Percentiles rank a stretch among this genome's conserved stretches.
phyloP scores from a whole-genome alignment of 495 filamentous ascomycete genomes.

The Neurospora pannonica region DNA sequence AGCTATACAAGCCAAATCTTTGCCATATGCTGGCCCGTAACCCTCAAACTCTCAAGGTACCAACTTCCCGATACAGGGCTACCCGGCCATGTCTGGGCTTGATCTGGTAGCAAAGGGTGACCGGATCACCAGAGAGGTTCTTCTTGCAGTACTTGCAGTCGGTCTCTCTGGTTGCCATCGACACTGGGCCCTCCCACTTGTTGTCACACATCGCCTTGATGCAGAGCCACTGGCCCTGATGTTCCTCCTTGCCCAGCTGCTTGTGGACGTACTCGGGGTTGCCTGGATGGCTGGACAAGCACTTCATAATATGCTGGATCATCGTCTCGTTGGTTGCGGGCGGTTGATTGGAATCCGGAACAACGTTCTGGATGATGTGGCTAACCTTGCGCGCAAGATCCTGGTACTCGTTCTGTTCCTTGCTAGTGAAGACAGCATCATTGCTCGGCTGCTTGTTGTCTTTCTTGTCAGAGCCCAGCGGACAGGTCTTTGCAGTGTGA shows the following conservation, averaged over 20 bases:
- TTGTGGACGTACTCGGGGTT: slow-evolving; percentile 1
- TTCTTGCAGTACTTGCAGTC: slow-evolving; percentile 1
- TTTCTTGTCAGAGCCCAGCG: background rate
- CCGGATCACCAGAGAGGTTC: background rate
- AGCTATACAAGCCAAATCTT: background rate
- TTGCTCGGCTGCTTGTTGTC: background rate
- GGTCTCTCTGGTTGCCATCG: background rate
- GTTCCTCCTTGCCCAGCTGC: background rate
- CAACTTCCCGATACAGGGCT: slow-evolving; percentile 1
- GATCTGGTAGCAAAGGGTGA: slow-evolving; percentile 6
- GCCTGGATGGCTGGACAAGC: background rate
- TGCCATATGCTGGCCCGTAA: background rate
- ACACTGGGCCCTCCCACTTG: background rate
- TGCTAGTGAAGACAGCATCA: background rate
- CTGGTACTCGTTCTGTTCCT: slow-evolving; percentile 5
- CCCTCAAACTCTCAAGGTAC: background rate
- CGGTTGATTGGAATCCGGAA: slow-evolving; percentile 3
- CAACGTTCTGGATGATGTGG: background rate
- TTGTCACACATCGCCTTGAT: slow-evolving; percentile 4
- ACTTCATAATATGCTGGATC: slow-evolving; percentile 3
- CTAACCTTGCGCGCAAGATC: background rate
- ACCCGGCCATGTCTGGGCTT: background rate
- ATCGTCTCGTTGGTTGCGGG: slow-evolving; percentile 4
- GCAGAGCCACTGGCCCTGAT: slow-evolving; percentile 4
- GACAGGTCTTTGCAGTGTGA: background rate